phyloP scores from a whole-genome alignment of 2,329 filamentous ascomycete species.

The Thermochaetoides dissita region DNA sequence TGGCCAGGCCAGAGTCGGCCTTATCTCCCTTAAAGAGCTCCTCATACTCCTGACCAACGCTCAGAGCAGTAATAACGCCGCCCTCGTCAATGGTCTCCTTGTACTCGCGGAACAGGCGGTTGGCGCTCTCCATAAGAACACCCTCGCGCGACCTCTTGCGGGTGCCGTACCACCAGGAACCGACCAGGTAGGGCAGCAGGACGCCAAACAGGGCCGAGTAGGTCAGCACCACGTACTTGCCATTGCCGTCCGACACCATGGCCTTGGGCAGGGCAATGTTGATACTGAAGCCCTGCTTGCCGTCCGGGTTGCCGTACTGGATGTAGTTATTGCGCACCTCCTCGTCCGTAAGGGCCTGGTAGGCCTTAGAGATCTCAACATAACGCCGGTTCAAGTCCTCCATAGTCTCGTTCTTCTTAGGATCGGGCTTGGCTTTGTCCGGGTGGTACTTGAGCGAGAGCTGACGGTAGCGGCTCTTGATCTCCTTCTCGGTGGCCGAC shows the following conservation, averaged over 20 bases:
- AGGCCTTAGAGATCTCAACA: conserved; percentile 92
- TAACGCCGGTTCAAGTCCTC: conserved; percentile 77
- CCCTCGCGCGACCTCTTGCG: conserved; percentile 88
- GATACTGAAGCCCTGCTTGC: conserved; percentile 96
- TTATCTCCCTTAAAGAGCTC: conserved; percentile 62
- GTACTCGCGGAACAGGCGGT: conserved; percentile 88
- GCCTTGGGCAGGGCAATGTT: conserved; percentile 90
- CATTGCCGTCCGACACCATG: conserved; percentile 83
- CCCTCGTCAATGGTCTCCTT: conserved; percentile 69
- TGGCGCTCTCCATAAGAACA: conserved; percentile 82
- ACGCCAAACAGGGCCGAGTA: conserved; percentile 84
- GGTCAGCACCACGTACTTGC: conserved; percentile 84
- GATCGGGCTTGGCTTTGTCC: conserved; percentile 77
- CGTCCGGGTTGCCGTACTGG: conserved; percentile 90
- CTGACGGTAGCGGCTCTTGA: conserved; percentile 80
- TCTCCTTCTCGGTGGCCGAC: conserved; percentile 75
- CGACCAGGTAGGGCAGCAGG: conserved; percentile 80
- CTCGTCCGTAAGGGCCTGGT: conserved; percentile 94
- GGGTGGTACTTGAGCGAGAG: conserved; percentile 81
- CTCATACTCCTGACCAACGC: conserved; percentile 74
- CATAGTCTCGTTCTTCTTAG: conserved; percentile 74
- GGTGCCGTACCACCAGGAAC: conserved; percentile 97
- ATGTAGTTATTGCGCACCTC: conserved; percentile 95
- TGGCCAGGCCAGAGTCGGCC: conserved; percentile 66
- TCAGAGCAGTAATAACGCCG: conserved; percentile 67